Conservation (phyloP, 495 filamentous ascomycete species). For the Pyrenula aspistea region DNA sequence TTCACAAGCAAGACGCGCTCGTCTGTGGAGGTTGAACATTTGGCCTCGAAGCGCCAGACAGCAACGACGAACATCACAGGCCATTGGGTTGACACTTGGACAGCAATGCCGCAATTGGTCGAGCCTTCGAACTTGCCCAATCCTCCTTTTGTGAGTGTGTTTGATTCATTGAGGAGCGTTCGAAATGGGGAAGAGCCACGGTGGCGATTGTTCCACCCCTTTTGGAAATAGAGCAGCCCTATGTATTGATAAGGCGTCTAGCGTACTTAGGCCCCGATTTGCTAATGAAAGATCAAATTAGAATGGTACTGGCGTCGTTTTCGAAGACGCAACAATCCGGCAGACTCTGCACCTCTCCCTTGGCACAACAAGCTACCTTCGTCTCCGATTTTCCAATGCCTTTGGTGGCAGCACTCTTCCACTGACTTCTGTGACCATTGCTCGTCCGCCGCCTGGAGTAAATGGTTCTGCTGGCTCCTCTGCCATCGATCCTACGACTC, state of each 20-base stretch:
- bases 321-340: constrained; percentile 48
- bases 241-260: too few relatives aligned
- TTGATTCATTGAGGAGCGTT: background rate
- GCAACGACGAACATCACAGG: constrained; percentile 4
- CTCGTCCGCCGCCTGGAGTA: constrained; percentile 22
- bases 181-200: background rate
- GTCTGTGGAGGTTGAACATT: background rate
- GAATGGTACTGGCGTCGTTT: constrained; percentile 10
- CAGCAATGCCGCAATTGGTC: constrained; percentile 53
- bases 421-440: constrained; percentile 47
- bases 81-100: constrained; percentile 58
- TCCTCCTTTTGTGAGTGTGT: constrained; percentile 39
- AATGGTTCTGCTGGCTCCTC: constrained; percentile 23
- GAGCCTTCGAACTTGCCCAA: constrained; percentile 51
- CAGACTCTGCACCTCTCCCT: constrained; percentile 54
- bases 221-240: too few relatives aligned
- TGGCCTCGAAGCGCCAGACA: background rate
- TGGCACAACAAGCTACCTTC: constrained; percentile 34
- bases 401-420: constrained; percentile 50
- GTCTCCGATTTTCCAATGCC: constrained; percentile 55
- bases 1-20: too few relatives aligned
- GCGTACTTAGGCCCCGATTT: too few relatives aligned
- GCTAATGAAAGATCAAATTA: too few relatives aligned
- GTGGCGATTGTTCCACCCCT: too few relatives aligned
- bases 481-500: constrained; percentile 34